Evolutionary conservation across 2,329 filamentous ascomycete genomes (phyloP).

Genomic region (Colletotrichum salicis): DNA sequence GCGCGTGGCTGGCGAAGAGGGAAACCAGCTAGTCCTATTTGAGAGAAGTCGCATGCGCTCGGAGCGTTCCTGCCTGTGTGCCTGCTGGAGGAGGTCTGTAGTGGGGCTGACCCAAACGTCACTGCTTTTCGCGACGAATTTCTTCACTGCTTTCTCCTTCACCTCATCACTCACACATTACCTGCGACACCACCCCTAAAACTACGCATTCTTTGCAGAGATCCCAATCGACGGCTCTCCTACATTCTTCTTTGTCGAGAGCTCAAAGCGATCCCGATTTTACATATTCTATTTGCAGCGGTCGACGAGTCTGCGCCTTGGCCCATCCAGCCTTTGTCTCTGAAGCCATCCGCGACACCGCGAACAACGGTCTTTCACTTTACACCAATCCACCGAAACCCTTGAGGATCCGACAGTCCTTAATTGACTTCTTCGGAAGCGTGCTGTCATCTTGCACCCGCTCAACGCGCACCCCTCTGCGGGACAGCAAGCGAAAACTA

Average conservation of each 20-base stretch:
- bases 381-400: not conserved
- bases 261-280: not conserved
- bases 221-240: not conserved
- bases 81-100: constrained; percentile 16
- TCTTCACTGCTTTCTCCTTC: constrained; percentile 18
- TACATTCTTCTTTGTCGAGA: not conserved
- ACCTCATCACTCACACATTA: constrained; percentile 5
- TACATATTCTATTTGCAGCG: not conserved
- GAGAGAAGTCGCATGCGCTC: constrained; percentile 21
- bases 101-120: constrained; percentile 37
- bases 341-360: constrained; percentile 8
- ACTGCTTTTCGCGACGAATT: constrained; percentile 36
- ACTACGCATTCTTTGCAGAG: not conserved
- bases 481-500: not conserved
- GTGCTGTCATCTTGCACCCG: not conserved
- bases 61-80: constrained; percentile 28
- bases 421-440: not conserved
- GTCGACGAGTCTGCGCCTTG: constrained; percentile 20
- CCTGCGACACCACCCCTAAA: not conserved
- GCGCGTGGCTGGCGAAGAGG: not conserved
- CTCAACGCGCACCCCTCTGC: not conserved
- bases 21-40: constrained; percentile 15
- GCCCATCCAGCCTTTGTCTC: constrained; percentile 13
- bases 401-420: not conserved
- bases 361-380: constrained; percentile 8